Evolutionary conservation across 2,329 filamentous ascomycete species (phyloP), one percentile per base, ranked within the genome.

Genomic region (Alternaria incomplexa): DNA sequence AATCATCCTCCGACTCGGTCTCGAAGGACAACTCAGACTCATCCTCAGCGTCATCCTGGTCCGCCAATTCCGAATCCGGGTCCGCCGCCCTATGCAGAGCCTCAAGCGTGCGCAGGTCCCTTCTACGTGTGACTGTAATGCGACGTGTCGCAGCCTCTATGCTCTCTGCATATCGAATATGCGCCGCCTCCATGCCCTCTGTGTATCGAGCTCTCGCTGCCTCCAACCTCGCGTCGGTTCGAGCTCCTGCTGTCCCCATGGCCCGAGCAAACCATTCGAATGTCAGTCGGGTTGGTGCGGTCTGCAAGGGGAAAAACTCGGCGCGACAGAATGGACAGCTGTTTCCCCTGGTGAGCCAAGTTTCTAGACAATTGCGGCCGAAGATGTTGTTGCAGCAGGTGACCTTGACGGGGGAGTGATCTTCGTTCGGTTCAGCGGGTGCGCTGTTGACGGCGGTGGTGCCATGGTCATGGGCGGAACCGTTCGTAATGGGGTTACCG

Each of bases 311-410:
- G 12, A 59, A 59, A 0, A 59, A 26, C 15, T 40, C 10, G 26
- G 44, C 28, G 8, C 43, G 51, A 7, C 58, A 60, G 8, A 17
- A 23, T 6, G 58, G 51, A 40, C 58, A 60, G n/a, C 20, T 48
- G 23, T 56, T 60, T 12, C 4, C 40, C 10, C 12, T 11, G 4
- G 20, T 17, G n/a, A 60, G 28, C 58, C 50, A 60, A n/a, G 6
- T 0, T 4, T n/a, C 15, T 10, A 56, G 9, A 25, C 44, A 60
- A 3, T 5, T 7, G 43, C 17, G 22, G n/a, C 50, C 30, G 25
- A 48, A 60, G 44, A 55, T 11, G 9, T 55, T 60, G 15, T 30
- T 48, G 28, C 57, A 60, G 3, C 57, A 60, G 17, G 11, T 13
- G n/a, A 60, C 26, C n/a, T 26, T 47, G 12, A 48, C n/a, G 13